Evolutionary conservation across 2,329 filamentous ascomycete species (phyloP), one percentile per base, ranked within the genome.

Genomic region (Trichoderma semiorbis): DNA sequence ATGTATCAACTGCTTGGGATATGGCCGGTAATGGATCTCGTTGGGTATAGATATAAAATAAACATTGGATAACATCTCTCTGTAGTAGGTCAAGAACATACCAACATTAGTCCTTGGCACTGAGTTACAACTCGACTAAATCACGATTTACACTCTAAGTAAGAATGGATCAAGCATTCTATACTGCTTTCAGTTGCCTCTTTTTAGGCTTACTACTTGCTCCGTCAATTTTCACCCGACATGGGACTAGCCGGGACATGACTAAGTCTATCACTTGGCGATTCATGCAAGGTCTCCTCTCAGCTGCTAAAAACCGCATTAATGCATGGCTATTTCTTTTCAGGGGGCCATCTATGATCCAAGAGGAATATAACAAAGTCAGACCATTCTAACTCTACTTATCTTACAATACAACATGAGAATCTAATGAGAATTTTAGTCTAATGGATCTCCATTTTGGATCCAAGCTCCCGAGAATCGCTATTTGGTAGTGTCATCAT

Each of bases 381-480:
- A 34, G 18, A 10, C n/a, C n/a, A n/a, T 7, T 57, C 24, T 14
- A 18, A 28, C 14, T 8, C 21, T 53, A 26, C 30, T 36, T 66
- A 55, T 10, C 24, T 36, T 30, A n/a, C 21, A 55, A 34, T 53
- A 26, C 24, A 43, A 3, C 12, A 24, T n/a, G 24, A 3, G 21
- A 34, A 30, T 55, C 47, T 66, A 26, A 55, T 21, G 1, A 24
- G 28, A 55, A 36, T 12, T 26, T 6, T 26, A 66, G 63, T 50
- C 63, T 18, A 55, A 26, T 14, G 63, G 63, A 24, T 10, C 16
- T 14, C 63, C 63, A n/a, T 66, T 66, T 39, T 66, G 63, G 63
- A 39, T 66, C 47, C 28, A 66, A 28, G 63, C 32, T 28, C 63
- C 63, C 11, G 63, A 66, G 12, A 66, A 66, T 55, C 63, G 63